Conservation (phyloP, 257 asterid species). For the Solanum pennellii region DNA sequence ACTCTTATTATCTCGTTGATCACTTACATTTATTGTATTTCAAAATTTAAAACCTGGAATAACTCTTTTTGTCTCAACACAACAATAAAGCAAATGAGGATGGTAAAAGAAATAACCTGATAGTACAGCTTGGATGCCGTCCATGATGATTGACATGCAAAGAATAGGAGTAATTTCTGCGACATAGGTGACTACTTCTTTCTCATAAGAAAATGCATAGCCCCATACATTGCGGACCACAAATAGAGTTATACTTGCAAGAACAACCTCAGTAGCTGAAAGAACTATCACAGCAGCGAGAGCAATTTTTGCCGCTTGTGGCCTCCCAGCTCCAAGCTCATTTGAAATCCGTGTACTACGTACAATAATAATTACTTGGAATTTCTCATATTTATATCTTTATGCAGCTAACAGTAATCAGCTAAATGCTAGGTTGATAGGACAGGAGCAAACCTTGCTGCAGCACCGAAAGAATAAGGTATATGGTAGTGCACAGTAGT, state of each 20-base stretch:
- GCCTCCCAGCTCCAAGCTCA: conserved; percentile 70
- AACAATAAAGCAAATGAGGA: not conserved
- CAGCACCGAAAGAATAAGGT: conserved; percentile 62
- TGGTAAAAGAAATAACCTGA: conserved; percentile 13
- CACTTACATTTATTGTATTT: not conserved
- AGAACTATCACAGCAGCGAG: conserved; percentile 28
- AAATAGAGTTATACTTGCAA: conserved; percentile 28
- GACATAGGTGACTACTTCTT: conserved; percentile 40
- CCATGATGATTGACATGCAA: conserved; percentile 43
- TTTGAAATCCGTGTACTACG: conserved; percentile 60
- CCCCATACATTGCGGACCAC: conserved; percentile 38
- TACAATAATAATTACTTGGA: not conserved
- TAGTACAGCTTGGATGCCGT: conserved; percentile 48
- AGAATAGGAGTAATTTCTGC: conserved; percentile 52
- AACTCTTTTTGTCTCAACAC: not conserved
- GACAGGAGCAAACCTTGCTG: conserved; percentile 47
- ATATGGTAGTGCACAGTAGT: conserved; percentile 48
- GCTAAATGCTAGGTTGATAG: not conserved
- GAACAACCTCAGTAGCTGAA: conserved; percentile 32
- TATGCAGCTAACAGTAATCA: not conserved
- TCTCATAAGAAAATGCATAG: conserved; percentile 43
- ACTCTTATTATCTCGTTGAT: not conserved
- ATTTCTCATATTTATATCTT: not conserved
- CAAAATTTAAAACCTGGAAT: not conserved
- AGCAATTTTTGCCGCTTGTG: conserved; percentile 40